These are phyloP conservation scores for Bifiguratus adelaidae DNA, from an alignment of 192 early-diverging fungal genomes.

Conservation along the genomic window DNA sequence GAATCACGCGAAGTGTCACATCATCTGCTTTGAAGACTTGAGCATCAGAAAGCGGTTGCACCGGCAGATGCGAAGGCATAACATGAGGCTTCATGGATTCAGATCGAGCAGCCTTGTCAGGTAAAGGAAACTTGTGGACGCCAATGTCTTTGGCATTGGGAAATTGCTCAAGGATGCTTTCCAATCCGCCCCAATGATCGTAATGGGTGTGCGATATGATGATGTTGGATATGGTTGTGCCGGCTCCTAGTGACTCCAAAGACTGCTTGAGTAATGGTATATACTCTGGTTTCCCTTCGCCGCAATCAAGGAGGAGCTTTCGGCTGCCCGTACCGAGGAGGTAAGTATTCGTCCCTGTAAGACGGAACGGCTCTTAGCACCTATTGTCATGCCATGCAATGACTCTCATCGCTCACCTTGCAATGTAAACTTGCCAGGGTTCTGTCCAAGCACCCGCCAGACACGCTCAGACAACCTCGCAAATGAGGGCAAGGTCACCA, in stretches of 20 bases:
- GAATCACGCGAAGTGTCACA: conserved; percentile 43
- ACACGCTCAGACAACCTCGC: conserved; percentile 44
- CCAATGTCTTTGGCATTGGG: conserved; percentile 2
- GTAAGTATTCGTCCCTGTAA: conserved; percentile 74
- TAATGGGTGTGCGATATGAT: conserved; percentile 73
- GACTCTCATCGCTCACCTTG: conserved; percentile 34
- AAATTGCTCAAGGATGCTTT: conserved; percentile 15
- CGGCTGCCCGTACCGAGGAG: conserved; percentile 63
- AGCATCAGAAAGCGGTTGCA: conserved; percentile 28
- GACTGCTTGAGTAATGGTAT: conserved; percentile 35
- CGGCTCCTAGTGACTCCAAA: conserved; percentile 30
- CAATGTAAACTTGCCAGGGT: conserved; percentile 70
- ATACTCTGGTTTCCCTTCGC: conserved; percentile 69
- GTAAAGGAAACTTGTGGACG: conserved; percentile 5
- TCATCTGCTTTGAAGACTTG: conserved; percentile 55
- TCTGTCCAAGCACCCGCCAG: conserved; percentile 61
- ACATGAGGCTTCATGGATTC: conserved; percentile 15
- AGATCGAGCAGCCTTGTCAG: conserved; percentile 13
- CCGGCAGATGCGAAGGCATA: conserved; percentile 9
- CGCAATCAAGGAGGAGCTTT: conserved; percentile 68
- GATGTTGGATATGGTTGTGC: conserved; percentile 47
- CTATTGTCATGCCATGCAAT: not conserved
- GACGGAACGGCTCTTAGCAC: not conserved
- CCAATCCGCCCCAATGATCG: conserved; percentile 71
- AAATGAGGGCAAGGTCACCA: conserved; percentile 38